These are phyloP conservation scores for Dipodascopsis tothii DNA, from an alignment of 805 yeast species.

Conservation along the genomic window DNA sequence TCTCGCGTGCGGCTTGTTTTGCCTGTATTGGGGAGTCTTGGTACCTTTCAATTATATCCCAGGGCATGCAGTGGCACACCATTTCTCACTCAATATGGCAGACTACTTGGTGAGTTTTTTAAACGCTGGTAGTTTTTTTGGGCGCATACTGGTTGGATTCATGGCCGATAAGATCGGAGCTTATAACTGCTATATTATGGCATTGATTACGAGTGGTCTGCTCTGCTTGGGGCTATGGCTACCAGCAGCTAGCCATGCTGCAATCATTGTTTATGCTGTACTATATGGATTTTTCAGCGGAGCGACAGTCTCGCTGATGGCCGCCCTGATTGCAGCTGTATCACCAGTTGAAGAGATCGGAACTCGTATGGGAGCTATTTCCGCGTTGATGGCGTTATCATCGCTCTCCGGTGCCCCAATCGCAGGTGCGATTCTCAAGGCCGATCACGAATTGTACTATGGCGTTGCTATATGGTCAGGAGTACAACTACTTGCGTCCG, in stretches of 20 bases:
- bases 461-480: no score
- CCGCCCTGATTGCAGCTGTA: slow-evolving; percentile 30
- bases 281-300: slow-evolving; percentile 32
- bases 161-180: slow-evolving; percentile 45
- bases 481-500: no score
- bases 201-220: slow-evolving; percentile 25
- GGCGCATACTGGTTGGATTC: slow-evolving; percentile 44
- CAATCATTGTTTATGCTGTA: slow-evolving; percentile 28
- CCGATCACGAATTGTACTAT: no score
- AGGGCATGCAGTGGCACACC: slow-evolving; percentile 26
- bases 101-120: slow-evolving; percentile 30
- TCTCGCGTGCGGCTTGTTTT: slow-evolving; percentile 24
- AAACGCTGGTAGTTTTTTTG: slow-evolving; percentile 37
- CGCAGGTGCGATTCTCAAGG: slow-evolving; percentile 27
- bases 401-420: slow-evolving; percentile 29
- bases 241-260: slow-evolving; percentile 28
- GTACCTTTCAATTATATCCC: slow-evolving; percentile 30
- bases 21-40: slow-evolving; percentile 30
- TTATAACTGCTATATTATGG: slow-evolving; percentile 35
- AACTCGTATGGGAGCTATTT: slow-evolving; percentile 51
- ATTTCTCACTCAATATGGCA: slow-evolving; percentile 21
- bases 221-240: slow-evolving; percentile 33
- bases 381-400: slow-evolving; percentile 49
- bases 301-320: slow-evolving; percentile 31
- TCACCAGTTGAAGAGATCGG: slow-evolving; percentile 27